Conservation (phyloP, 2,329 filamentous ascomycete genomes). For the Stenocarpella maydis region DNA sequence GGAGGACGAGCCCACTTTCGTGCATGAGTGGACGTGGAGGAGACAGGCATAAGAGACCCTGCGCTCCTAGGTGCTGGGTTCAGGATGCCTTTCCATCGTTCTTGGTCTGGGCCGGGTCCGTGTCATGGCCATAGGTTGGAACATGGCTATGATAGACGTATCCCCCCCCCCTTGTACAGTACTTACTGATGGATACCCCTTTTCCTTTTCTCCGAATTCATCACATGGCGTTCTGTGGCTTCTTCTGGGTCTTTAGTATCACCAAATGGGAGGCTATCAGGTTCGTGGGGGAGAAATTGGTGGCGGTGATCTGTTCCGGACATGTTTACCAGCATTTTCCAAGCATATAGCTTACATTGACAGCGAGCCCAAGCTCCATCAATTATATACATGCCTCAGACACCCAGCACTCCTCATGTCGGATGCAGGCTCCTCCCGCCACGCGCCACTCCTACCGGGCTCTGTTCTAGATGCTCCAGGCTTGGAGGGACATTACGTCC, state of each 20-base stretch:
- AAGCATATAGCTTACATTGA: conserved; percentile 11
- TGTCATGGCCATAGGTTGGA: not conserved
- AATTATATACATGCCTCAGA: not conserved
- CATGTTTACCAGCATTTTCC: not conserved
- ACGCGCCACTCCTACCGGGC: too few species aligned
- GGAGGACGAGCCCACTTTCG: conserved; percentile 26
- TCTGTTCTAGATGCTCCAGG: not conserved
- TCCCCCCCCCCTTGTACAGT: conserved; percentile 6
- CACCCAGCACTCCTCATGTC: not conserved
- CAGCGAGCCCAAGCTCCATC: not conserved
- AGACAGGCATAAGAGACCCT: not conserved
- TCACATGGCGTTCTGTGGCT: not conserved
- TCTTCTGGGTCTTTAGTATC: not conserved
- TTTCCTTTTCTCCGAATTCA: not conserved
- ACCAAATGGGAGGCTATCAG: not conserved
- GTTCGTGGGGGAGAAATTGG: not conserved
- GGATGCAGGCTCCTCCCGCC: not conserved
- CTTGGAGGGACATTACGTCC: not conserved
- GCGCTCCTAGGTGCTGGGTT: too few species aligned
- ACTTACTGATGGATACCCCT: conserved; percentile 26
- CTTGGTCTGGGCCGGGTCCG: not conserved
- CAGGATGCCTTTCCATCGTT: not conserved
- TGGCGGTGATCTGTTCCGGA: not conserved
- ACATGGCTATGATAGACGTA: not conserved
- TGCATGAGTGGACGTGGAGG: conserved; percentile 32